phyloP scores from a whole-genome alignment of 2,329 filamentous ascomycete species.

The Bipolaris bicolor region DNA sequence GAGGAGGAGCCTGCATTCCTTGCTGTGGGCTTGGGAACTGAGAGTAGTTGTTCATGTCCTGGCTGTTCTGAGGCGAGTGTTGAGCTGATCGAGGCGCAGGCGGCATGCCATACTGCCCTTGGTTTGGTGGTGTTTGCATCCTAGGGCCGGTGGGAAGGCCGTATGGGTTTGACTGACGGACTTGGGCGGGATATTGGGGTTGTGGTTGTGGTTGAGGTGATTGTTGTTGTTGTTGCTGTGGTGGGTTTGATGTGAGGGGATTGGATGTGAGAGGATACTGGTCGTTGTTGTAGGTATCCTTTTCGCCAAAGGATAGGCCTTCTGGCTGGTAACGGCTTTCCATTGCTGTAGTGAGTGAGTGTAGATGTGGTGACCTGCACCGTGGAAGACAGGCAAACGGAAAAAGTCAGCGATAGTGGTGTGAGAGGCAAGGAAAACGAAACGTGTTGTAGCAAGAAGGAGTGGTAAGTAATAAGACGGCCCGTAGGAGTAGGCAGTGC shows the following conservation, averaged over 20 bases:
- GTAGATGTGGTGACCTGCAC: conserved; percentile 41
- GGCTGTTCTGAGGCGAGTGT: conserved; percentile 13
- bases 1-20: neutral
- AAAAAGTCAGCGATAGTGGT: conserved; percentile 23
- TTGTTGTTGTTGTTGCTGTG: conserved; percentile 12
- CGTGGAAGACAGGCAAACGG: conserved; percentile 25
- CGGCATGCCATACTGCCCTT: conserved; percentile 23
- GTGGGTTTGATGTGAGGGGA: conserved; percentile 8
- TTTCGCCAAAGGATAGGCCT: conserved; percentile 35
- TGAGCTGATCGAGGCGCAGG: conserved; percentile 10
- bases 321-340: conserved; percentile 39
- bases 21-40: conserved; percentile 14
- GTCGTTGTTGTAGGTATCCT: conserved; percentile 29
- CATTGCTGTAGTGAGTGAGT: conserved; percentile 31
- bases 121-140: conserved; percentile 21
- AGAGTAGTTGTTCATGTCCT: conserved; percentile 15
- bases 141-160: conserved; percentile 23
- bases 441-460: conserved; percentile 18
- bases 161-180: conserved; percentile 10
- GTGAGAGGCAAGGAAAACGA: conserved; percentile 20
- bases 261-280: conserved; percentile 22
- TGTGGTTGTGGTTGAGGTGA: conserved; percentile 12
- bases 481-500: conserved; percentile 23
- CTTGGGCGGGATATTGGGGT: conserved; percentile 19
- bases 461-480: conserved; percentile 35